Conservation (phyloP, 2,329 filamentous ascomycete genomes). For the Rutstroemia sp. region DNA sequence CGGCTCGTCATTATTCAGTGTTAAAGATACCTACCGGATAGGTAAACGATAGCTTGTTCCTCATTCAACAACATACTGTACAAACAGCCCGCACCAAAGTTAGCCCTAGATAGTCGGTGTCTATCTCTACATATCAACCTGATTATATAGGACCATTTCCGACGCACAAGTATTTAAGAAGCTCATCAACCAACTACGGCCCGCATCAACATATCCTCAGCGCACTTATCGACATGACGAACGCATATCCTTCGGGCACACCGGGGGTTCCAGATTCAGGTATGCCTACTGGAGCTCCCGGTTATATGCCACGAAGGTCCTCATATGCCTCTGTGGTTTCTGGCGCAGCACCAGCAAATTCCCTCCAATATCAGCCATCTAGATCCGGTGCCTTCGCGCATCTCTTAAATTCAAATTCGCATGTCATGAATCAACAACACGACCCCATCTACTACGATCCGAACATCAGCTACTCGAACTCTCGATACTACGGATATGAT, state of each 20-base stretch:
- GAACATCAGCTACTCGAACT: conserved; percentile 16
- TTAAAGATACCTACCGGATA: background rate
- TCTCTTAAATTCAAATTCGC: conserved; percentile 16
- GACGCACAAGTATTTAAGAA: background rate
- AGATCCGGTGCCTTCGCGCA: conserved; percentile 28
- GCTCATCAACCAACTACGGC: background rate
- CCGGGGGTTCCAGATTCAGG: conserved; percentile 25
- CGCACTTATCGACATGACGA: conserved; percentile 18
- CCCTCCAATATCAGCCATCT: conserved; percentile 20
- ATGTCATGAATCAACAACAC: conserved; percentile 13
- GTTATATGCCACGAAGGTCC: conserved; percentile 41
- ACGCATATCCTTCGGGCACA: conserved; percentile 27
- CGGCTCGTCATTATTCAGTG: background rate
- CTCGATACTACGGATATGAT: conserved; percentile 21
- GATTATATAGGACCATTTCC: too few relatives aligned
- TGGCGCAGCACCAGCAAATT: conserved; percentile 34
- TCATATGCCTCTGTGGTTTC: conserved; percentile 57
- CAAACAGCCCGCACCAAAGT: too few relatives aligned
- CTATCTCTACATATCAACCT: too few relatives aligned
- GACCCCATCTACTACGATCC: conserved; percentile 25
- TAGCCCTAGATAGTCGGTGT: too few relatives aligned
- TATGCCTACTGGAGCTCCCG: conserved; percentile 30
- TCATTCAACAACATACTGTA: background rate
- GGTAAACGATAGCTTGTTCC: background rate
- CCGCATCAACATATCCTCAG: background rate